Evolutionary conservation across 1,139 yeast species (phyloP).

Genomic region (Suhomyces coccinellae): DNA sequence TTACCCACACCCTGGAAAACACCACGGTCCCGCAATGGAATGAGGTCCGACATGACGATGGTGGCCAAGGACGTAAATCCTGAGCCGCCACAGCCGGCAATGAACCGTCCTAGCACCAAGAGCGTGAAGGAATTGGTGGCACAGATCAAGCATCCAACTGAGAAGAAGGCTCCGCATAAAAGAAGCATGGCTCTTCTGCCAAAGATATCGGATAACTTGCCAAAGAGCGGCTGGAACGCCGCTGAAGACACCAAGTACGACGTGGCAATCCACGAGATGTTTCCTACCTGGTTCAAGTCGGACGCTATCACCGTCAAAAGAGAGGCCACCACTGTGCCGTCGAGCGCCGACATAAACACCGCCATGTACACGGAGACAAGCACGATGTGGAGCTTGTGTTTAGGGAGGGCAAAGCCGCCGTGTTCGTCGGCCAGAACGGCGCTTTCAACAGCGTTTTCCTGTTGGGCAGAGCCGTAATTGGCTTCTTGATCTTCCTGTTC

Average conservation of each 20-base stretch:
- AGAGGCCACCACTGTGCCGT: constrained; percentile 47
- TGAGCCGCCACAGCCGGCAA: constrained; percentile 60
- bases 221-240: constrained; percentile 70
- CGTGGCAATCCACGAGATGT: constrained; percentile 51
- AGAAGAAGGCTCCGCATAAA: constrained; percentile 37
- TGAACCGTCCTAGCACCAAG: constrained; percentile 59
- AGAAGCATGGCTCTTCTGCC: constrained; percentile 59
- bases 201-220: constrained; percentile 82
- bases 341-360: constrained; percentile 45
- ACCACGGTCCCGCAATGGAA: constrained; percentile 54
- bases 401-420: constrained; percentile 35
- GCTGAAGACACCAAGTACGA: constrained; percentile 42
- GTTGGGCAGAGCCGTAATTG: too few relatives aligned
- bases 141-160: constrained; percentile 43
- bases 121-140: constrained; percentile 39
- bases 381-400: constrained; percentile 31
- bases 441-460: background rate
- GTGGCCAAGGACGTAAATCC: constrained; percentile 54
- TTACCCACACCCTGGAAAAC: constrained; percentile 59
- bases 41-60: constrained; percentile 52
- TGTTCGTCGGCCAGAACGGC: constrained; percentile 1
- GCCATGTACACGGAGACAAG: constrained; percentile 39
- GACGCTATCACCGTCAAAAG: constrained; percentile 45
- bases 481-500: background rate
- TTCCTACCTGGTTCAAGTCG: constrained; percentile 40